Evolutionary conservation across 139 green algal genomes (phyloP), one percentile per base, ranked within the genome.

Genomic region (Zygnema circumcarinatum): DNA sequence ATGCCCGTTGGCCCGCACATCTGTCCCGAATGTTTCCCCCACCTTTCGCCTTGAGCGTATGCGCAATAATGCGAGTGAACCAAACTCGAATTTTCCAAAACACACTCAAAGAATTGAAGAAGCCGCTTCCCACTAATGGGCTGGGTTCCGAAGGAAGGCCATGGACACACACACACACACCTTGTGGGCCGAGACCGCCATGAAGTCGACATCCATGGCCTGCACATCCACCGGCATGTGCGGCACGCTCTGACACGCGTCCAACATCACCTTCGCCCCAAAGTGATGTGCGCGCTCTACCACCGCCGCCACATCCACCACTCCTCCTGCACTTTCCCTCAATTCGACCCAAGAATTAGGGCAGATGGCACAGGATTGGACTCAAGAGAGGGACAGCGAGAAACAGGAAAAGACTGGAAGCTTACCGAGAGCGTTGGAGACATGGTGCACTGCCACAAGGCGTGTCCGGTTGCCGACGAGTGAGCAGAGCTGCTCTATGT

Each of bases 1-100:
- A 98, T 97, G 88, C 97, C 97, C 21, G 97, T 98, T 25, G 97
- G 96, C 0, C 93, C 97, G 76, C 95, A 98, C 95, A 98, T 97
- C 76, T 88, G 79, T 52, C 33, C 39, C 75, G 25, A 21, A 21
- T n/a, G 54, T 29, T 33, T 72, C 25, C 54, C 54, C 54, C 54
- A 29, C 54, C 54, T 33, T 25, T 29, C 25, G 54, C 54, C n/a
- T n/a, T n/a, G n/a, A n/a, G n/a, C n/a, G n/a, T n/a, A n/a, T n/a
- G n/a, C n/a, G n/a, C n/a, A n/a, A n/a, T n/a, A n/a, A n/a, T n/a
- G n/a, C n/a, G n/a, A n/a, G n/a, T n/a, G n/a, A n/a, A n/a, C n/a
- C n/a, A n/a, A n/a, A n/a, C n/a, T n/a, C n/a, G n/a, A n/a, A n/a
- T n/a, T n/a, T n/a, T n/a, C n/a, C n/a, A n/a, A n/a, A n/a, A n/a